Evolutionary conservation across 495 filamentous ascomycete species (phyloP).

Genomic region (Aspergillus baeticus): DNA sequence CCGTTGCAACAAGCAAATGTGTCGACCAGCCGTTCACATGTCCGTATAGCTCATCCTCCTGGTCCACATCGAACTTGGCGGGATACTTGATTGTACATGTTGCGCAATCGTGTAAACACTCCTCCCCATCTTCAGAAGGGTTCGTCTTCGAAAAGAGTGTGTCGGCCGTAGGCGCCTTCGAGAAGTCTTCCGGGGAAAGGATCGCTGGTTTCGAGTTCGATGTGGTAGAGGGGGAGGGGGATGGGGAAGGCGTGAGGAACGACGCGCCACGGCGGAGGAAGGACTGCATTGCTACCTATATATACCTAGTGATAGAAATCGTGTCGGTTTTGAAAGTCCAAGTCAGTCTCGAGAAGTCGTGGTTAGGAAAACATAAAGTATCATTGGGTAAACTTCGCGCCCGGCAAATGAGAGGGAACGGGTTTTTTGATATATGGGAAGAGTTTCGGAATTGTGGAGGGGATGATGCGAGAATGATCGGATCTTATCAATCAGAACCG

Average conservation of each 20-base stretch:
- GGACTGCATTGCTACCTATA: slow-evolving; percentile 29
- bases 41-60: slow-evolving; percentile 78
- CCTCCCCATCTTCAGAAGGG: slow-evolving; percentile 77
- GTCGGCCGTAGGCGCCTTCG: slow-evolving; percentile 34
- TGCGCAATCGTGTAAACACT: slow-evolving; percentile 88
- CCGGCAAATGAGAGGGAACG: not conserved
- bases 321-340: too few relatives aligned
- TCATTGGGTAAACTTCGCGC: not conserved
- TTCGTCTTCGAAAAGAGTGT: slow-evolving; percentile 53
- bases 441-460: slow-evolving; percentile 5
- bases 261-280: slow-evolving; percentile 33
- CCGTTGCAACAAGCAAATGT: slow-evolving; percentile 89
- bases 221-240: slow-evolving; percentile 28
- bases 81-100: slow-evolving; percentile 78
- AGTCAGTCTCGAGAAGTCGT: too few relatives aligned
- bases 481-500: slow-evolving; percentile 11
- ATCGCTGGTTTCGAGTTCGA: slow-evolving; percentile 19
- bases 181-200: slow-evolving; percentile 36
- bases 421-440: not conserved
- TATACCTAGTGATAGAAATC: too few relatives aligned
- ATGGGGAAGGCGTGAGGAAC: slow-evolving; percentile 27
- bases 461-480: slow-evolving; percentile 7
- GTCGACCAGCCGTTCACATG: slow-evolving; percentile 85
- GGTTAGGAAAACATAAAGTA: too few relatives aligned
- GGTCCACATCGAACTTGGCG: slow-evolving; percentile 71